phyloP scores from a whole-genome alignment of 345 rosid genomes.

The Citrus glauca region DNA sequence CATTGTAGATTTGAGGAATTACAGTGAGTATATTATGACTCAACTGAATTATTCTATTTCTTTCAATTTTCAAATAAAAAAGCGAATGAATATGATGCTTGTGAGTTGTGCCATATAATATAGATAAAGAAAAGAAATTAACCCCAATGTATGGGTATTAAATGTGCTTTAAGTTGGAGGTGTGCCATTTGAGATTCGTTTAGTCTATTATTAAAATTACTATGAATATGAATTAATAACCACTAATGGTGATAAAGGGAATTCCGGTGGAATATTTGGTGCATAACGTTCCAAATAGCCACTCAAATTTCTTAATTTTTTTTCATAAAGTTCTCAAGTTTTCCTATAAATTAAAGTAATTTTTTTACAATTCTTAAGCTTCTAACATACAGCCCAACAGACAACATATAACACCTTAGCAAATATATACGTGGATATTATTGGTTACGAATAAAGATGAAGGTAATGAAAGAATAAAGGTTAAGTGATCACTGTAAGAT shows the following conservation, averaged over 20 bases:
- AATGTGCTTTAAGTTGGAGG: slow-evolving; percentile 9
- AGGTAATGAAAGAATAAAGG: too few species aligned
- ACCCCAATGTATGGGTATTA: background rate
- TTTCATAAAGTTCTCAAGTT: background rate
- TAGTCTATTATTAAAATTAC: background rate
- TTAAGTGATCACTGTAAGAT: too few species aligned
- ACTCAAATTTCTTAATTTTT: background rate
- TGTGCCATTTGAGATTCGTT: slow-evolving; percentile 7
- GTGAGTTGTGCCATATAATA: background rate
- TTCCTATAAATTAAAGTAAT: too few species aligned
- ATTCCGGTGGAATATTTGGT: background rate
- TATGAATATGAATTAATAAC: background rate
- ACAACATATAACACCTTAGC: background rate
- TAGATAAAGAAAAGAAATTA: background rate
- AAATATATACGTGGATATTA: background rate
- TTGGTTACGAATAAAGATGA: background rate
- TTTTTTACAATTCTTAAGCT: background rate
- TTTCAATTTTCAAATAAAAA: background rate
- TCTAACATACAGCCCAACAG: background rate
- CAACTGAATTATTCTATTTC: background rate
- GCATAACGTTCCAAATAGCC: background rate
- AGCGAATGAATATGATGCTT: background rate
- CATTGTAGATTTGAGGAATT: too few species aligned
- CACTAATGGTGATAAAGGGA: slow-evolving; percentile 4
- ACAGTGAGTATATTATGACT: background rate